Evolutionary conservation across 352 stramenopile species (phyloP), one percentile per base, ranked within the genome.

Genomic region (Globisporangium lucens): DNA sequence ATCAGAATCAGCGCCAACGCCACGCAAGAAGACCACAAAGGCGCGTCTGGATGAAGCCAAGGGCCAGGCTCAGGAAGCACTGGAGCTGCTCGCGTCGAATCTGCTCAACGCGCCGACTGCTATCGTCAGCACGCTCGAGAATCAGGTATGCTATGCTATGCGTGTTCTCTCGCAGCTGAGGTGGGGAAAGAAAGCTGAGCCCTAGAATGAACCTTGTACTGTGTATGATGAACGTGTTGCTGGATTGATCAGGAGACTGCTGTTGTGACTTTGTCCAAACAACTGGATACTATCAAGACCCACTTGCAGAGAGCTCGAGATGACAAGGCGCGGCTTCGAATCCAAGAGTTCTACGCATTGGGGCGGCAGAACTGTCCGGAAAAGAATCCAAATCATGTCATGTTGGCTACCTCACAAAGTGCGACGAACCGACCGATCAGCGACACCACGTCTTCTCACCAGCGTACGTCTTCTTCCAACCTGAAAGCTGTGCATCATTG

Each of bases 81-180:
- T 90, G 8, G 79, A 88, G 60, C 66, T 90, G 38, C 75, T 88
- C 13, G 78, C 78, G n/a, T 83, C 79, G 10, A 90, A 88, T 53
- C 29, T 90, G 41, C 65, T 90, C 22, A 82, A 84, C 47, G 72
- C 71, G 7, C 79, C 81, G 43, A 79, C 70, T 29, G 70, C 74
- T 3, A 62, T 89, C 33, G 56, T 85, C 47, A 68, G 64, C 35
- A 56, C 43, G 3, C 70, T 89, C 33, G 78, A 86, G 52, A 75
- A 56, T 9, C 78, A 87, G 69, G 78, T 83, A 51, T 20, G 24
- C 24, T 24, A 24, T 24, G 24, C 24, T 24, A 24, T 24, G 55
- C 30, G 17, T 3, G 36, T 63, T 4, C 4, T 4, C 7, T 29
- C 13, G 33, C 33, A 17, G 10, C 30, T 36, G 27, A n/a, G 6